These are phyloP conservation scores for Ogataea salicorniae DNA, from an alignment of 805 yeast species.

Conservation along the genomic window DNA sequence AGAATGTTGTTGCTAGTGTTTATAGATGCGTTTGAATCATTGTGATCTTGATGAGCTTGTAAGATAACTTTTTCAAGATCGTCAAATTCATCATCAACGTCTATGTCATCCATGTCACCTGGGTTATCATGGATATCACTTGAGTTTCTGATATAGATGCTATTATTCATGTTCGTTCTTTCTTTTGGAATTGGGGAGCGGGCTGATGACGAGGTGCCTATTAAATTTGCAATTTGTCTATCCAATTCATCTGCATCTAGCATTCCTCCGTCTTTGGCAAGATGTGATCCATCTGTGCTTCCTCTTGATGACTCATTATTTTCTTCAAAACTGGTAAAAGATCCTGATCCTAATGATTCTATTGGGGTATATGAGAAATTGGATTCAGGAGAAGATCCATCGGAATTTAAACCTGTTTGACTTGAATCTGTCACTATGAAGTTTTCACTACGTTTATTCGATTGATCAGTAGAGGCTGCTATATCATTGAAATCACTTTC, in stretches of 20 bases:
- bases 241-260: conserved; percentile 5
- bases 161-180: background rate
- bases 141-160: too few relatives aligned
- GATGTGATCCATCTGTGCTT: too few relatives aligned
- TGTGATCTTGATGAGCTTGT: conserved; percentile 1
- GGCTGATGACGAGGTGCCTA: conserved; percentile 1
- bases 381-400: conserved; percentile 16
- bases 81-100: background rate
- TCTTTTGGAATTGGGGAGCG: background rate
- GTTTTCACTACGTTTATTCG: background rate
- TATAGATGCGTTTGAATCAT: too few relatives aligned
- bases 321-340: conserved; percentile 10
- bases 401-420: background rate
- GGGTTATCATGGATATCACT: background rate
- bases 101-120: background rate
- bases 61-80: conserved; percentile 3
- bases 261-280: background rate
- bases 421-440: background rate
- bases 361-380: conserved; percentile 18
- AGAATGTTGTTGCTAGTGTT: too few relatives aligned
- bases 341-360: conserved; percentile 19
- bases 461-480: background rate
- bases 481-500: background rate
- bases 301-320: background rate
- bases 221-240: conserved; percentile 3